These are phyloP conservation scores for Neolentinus lepideus DNA, from an alignment of 1,284 basidiomycete species.

Conservation along the genomic window DNA sequence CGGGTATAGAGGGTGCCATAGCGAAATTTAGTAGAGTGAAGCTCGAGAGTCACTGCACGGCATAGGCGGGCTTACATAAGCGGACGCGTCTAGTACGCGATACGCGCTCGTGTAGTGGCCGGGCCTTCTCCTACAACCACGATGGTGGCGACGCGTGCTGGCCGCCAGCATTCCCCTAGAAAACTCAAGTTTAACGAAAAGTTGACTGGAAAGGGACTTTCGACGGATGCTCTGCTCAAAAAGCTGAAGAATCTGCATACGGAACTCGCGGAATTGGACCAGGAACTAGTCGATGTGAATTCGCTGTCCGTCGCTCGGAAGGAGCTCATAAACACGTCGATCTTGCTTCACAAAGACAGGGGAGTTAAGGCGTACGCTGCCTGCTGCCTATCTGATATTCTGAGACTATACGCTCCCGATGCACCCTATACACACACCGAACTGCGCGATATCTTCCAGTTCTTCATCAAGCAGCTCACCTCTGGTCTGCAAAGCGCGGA, in stretches of 20 bases:
- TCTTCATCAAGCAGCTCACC: slow-evolving; percentile 83
- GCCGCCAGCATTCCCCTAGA: slow-evolving; percentile 11
- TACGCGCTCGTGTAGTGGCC: slow-evolving; percentile 4
- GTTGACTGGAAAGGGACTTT: slow-evolving; percentile 60
- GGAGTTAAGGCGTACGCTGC: slow-evolving; percentile 93
- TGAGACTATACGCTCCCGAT: slow-evolving; percentile 93
- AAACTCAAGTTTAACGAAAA: slow-evolving; percentile 77
- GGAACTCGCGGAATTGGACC: slow-evolving; percentile 82
- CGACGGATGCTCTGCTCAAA: slow-evolving; percentile 76
- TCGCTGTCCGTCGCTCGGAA: slow-evolving; percentile 68
- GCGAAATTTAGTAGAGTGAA: not conserved
- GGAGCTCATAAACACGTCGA: slow-evolving; percentile 74
- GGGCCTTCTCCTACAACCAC: slow-evolving; percentile 9
- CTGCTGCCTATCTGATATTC: slow-evolving; percentile 91
- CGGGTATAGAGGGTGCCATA: slow-evolving; percentile 17
- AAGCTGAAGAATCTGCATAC: slow-evolving; percentile 78
- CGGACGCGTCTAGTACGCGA: not conserved
- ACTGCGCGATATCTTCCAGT: slow-evolving; percentile 91
- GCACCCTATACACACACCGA: slow-evolving; percentile 90
- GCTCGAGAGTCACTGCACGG: not conserved
- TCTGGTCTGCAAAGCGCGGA: slow-evolving; percentile 68
- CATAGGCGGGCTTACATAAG: not conserved
- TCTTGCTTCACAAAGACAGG: slow-evolving; percentile 90
- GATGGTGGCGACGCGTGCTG: slow-evolving; percentile 54
- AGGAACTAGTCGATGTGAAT: slow-evolving; percentile 74